Conservation (phyloP, 2,329 filamentous ascomycete species). For the Cytospora leucostoma region DNA sequence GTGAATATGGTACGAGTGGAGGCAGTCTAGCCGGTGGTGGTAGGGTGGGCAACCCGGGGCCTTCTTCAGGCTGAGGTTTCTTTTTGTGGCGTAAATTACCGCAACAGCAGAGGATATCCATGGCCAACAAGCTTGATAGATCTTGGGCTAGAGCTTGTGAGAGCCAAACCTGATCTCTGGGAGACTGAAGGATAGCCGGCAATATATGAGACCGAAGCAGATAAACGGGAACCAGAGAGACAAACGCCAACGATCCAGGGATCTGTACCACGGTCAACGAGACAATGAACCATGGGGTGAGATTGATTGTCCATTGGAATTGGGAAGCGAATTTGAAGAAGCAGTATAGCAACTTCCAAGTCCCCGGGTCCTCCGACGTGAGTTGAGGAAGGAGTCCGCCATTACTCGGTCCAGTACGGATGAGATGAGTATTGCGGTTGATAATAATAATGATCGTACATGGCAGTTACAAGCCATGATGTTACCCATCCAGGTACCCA, state of each 20-base stretch:
- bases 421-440: no score
- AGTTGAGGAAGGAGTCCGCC: background rate
- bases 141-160: background rate
- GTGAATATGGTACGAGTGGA: constrained; percentile 28
- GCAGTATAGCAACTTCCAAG: background rate
- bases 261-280: background rate
- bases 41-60: constrained; percentile 22
- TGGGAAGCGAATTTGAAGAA: background rate
- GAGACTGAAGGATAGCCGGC: background rate
- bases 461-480: background rate
- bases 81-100: constrained; percentile 29
- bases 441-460: background rate
- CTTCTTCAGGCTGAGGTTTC: constrained; percentile 2
- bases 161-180: background rate
- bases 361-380: background rate
- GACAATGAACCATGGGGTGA: background rate
- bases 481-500: no score
- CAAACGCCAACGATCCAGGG: background rate
- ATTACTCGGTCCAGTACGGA: no score
- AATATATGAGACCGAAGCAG: background rate
- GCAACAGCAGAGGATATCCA: constrained; percentile 42
- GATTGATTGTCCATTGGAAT: no score
- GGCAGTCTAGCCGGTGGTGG: constrained; percentile 30
- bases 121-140: constrained; percentile 21
- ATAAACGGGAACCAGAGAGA: background rate